Base-by-base conservation (phyloP, 495 filamentous ascomycete species). In the Penicillium fimorum region DNA sequence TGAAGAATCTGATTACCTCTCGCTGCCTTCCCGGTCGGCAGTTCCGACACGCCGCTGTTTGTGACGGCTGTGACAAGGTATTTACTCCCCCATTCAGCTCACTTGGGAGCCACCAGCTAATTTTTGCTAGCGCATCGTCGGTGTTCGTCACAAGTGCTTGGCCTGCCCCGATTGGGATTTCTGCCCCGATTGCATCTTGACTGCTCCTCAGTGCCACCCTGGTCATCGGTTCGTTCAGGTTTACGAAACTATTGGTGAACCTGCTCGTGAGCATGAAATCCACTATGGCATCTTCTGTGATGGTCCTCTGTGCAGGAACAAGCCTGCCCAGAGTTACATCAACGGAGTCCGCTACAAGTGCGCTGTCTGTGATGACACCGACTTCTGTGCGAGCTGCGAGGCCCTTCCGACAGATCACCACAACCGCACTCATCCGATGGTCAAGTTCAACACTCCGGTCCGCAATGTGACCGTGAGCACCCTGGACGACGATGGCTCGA, bases 111-210 rank as follows among this genome's bases (percentile, higher is more conserved):
- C 20, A 7, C 37, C 43, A 40, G 32, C 70, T 78, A 70, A 79
- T 47, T 15, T 30, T 20, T 8, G 17, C 44, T 53, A 86, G 80
- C 83, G 81, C 63, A 95, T 98, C 63, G 80, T 82, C 65, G 94
- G 94, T 62, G 83, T 96, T 42, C 93, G 94, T 62, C 88, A 97
- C 82, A 99, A 99, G 81, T 99, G 94, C 76, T 79, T 97, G 60
- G 86, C 88, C 63, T 99, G 94, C 79, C 94, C 95, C 30, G 94
- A 99, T 67, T 99, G 89, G 90, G 94, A 99, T 62, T 96, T 89
- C 76, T 99, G 94, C 77, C 80, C 81, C n/a, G 75, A 79, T 5
- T 99, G 94, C 73, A 71, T 88, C 49, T 71, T 78, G 56, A 83
- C 76, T 62, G 86, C 90, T 29, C 60, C 71, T 29, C 76, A 84